phyloP scores from a whole-genome alignment of 2,329 filamentous ascomycete species.

The Dothideomycetidae sp. region DNA sequence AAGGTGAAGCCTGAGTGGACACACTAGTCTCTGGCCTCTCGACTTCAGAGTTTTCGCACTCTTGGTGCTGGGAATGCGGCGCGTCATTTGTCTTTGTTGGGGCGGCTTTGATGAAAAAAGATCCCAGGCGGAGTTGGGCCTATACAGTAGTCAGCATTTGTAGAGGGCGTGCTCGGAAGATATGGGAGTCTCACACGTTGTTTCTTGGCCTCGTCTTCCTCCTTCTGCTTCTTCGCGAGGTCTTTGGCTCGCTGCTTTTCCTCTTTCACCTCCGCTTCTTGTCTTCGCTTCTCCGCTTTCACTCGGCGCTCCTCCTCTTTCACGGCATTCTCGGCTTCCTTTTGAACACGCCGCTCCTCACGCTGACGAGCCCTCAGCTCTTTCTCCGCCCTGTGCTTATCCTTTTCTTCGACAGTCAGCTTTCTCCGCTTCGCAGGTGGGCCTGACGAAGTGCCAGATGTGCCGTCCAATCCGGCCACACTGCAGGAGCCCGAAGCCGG shows the following conservation, averaged over 20 bases:
- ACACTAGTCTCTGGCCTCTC: not conserved
- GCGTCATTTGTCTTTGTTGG: conserved; percentile 16
- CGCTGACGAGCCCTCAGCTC: conserved; percentile 24
- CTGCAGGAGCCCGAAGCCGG: conserved; percentile 9
- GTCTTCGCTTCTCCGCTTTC: conserved; percentile 23
- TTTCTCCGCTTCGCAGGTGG: conserved; percentile 30
- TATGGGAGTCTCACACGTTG: conserved; percentile 28
- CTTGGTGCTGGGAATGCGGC: not conserved
- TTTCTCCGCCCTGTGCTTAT: conserved; percentile 25
- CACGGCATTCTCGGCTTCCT: conserved; percentile 18
- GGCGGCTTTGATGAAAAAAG: conserved; percentile 17
- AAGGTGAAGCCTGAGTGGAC: not conserved
- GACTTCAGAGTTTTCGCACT: too few species aligned
- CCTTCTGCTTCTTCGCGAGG: conserved; percentile 34
- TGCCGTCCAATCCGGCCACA: conserved; percentile 3
- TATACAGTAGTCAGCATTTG: conserved; percentile 4
- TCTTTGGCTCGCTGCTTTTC: conserved; percentile 30
- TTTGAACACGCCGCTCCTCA: conserved; percentile 18
- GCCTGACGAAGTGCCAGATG: not conserved
- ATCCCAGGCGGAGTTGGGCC: conserved; percentile 21
- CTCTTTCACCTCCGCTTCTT: conserved; percentile 16
- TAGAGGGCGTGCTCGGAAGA: conserved; percentile 5
- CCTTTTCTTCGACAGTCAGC: conserved; percentile 30
- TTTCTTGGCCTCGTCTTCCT: conserved; percentile 26
- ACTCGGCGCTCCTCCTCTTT: conserved; percentile 24